These are phyloP conservation scores for Hypoxylon fuscum DNA, from an alignment of 495 filamentous ascomycete species.

Conservation along the genomic window DNA sequence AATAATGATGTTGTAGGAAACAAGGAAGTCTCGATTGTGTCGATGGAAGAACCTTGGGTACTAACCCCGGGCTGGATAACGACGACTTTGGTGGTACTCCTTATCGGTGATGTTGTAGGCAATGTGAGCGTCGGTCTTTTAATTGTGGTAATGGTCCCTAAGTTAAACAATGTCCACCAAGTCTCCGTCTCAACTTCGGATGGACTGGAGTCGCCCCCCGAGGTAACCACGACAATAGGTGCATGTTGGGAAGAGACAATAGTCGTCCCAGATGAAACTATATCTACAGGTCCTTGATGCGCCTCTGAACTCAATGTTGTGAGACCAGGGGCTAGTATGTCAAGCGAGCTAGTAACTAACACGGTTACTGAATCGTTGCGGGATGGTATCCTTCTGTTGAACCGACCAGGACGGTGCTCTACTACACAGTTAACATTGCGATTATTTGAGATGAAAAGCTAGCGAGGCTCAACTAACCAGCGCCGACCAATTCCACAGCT, in stretches of 20 bases:
- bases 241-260: conserved; percentile 11
- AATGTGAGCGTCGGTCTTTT: conserved; percentile 32
- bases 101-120: conserved; percentile 22
- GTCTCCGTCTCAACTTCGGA: conserved; percentile 6
- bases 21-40: not conserved
- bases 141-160: conserved; percentile 37
- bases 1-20: conserved; percentile 12
- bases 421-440: conserved; percentile 19
- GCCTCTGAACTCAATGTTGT: conserved; percentile 15
- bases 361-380: conserved; percentile 29
- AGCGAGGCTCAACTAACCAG: conserved; percentile 27
- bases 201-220: conserved; percentile 14
- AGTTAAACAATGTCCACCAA: conserved; percentile 17
- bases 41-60: conserved; percentile 7
- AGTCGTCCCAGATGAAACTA: conserved; percentile 17
- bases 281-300: conserved; percentile 15
- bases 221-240: not conserved
- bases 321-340: conserved; percentile 27
- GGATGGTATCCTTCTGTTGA: conserved; percentile 27
- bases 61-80: not conserved
- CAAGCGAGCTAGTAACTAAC: conserved; percentile 25
- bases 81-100: conserved; percentile 3
- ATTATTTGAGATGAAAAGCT: conserved; percentile 5
- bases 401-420: conserved; percentile 26
- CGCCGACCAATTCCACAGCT: conserved; percentile 27